Base-by-base conservation (phyloP, 169 alveolate species). In the Plasmodium sp. region DNA sequence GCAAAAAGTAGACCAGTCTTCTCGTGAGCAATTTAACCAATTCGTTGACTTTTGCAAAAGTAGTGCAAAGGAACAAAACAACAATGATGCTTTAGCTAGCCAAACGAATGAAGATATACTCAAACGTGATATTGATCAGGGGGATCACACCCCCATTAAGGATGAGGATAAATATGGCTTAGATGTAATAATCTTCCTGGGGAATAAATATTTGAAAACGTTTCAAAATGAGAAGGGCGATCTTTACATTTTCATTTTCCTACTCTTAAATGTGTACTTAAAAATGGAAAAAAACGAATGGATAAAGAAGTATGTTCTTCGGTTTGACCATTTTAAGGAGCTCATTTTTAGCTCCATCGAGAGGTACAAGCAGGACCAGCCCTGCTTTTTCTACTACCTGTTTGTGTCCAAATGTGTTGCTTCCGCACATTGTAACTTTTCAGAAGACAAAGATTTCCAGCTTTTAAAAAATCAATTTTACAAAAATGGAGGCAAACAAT, bases 251-350 rank as follows among this genome's bases (percentile, higher is more conserved):
- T 90, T 90, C 43, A 72, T 90, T 41, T 41, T 79, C 36, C 48
- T 74, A 79, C 91, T 79, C 81, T 80, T 90, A 80, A 90, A 90
- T 80, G 12, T 81, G 10, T 45, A 41, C 22, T 81, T 90, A 33
- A 81, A 90, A 81, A 90, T 81, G 48, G 94, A 90, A 90, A 90
- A 90, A 80, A 90, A 36, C 16, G 12, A 58, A 41, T 90, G 94
- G 90, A 18, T 81, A 10, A 90, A 81, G 43, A 81, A 58, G 27
- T 81, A 81, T 22, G 74, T 81, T 43, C 82, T 45, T 14, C 84
- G 72, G n/a, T 79, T 67, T 43, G 79, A 62, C 1, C 74, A 90
- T 81, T 90, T 90, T 81, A 81, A 81, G 54, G 27, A 90, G n/a
- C 6, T 81, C 12, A 34, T 90, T 34, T 90, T 71, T 41, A 41